A percentile compares a stretch with the other conserved stretches of the same genome.
Conservation (phyloP, 768 basidiomycete genomes). For the Tricholoma flavovirens region DNA sequence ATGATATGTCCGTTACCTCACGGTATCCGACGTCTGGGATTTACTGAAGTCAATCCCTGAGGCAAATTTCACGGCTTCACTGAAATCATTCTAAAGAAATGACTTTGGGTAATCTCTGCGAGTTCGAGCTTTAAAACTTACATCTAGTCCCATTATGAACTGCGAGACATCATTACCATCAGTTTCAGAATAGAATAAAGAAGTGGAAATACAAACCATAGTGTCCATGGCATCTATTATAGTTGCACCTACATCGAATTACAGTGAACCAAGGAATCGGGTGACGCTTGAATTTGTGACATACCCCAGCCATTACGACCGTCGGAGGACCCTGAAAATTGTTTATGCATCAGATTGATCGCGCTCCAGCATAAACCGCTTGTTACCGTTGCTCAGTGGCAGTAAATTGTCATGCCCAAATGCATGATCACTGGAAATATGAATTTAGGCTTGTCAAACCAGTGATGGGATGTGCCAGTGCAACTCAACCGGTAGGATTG, state of each 20-base stretch:
- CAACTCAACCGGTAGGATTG: slow-evolving; percentile 45
- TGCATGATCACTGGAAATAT: slow-evolving; percentile 40
- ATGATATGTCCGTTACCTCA: too few relatives aligned
- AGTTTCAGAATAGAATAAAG: too few relatives aligned
- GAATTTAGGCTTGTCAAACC: neutral
- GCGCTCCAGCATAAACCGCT: neutral
- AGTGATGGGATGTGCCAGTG: neutral
- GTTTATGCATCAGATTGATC: neutral
- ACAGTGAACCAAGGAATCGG: slow-evolving; percentile 2
- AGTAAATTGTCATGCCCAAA: slow-evolving; percentile 57
- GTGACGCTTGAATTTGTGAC: slow-evolving; percentile 21
- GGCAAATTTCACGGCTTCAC: too few relatives aligned
- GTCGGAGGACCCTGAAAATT: slow-evolving; percentile 14
- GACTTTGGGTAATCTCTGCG: too few relatives aligned
- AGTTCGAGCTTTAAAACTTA: too few relatives aligned
- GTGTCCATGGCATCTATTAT: slow-evolving; percentile 49
- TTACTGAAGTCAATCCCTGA: too few relatives aligned
- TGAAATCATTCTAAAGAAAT: too few relatives aligned
- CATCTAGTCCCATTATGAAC: too few relatives aligned
- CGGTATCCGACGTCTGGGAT: too few relatives aligned
- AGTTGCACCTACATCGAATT: slow-evolving; percentile 48
- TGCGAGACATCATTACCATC: too few relatives aligned
- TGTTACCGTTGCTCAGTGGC: slow-evolving; percentile 38
- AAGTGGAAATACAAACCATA: slow-evolving; percentile 43
- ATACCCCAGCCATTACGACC: slow-evolving; percentile 27